Percentiles rank a stretch among this genome's conserved stretches.
Conservation (phyloP, 495 filamentous ascomycete genomes). For the Cercophora scortea region DNA sequence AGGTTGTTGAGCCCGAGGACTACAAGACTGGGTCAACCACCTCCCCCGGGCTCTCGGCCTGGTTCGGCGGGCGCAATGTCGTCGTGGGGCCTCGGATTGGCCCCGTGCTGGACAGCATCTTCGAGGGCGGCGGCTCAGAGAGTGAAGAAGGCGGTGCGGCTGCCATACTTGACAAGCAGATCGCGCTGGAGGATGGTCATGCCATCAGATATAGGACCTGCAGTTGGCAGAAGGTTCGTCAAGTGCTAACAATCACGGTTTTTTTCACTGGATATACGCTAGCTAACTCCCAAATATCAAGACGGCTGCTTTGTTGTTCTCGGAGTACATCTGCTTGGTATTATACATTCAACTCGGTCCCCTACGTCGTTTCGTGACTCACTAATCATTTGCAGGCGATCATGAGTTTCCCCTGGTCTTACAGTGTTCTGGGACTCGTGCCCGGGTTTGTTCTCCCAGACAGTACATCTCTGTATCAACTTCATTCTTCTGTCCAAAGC, state of each 20-base stretch:
- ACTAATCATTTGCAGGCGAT: slow-evolving; percentile 46
- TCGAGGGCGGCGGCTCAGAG: slow-evolving; percentile 26
- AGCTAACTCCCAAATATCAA: slow-evolving; percentile 17
- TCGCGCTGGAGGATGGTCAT: slow-evolving; percentile 67
- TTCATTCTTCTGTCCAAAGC: not conserved
- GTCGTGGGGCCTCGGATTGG: slow-evolving; percentile 36
- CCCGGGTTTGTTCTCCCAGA: slow-evolving; percentile 44
- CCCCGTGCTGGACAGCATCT: slow-evolving; percentile 27
- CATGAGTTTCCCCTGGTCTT: slow-evolving; percentile 90
- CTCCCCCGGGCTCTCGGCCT: not conserved
- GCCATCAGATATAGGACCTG: slow-evolving; percentile 84
- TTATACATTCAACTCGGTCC: not conserved
- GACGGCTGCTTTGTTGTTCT: slow-evolving; percentile 81
- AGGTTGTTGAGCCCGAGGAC: not conserved
- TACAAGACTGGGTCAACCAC: not conserved
- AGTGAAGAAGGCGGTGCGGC: slow-evolving; percentile 33
- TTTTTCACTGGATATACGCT: not conserved
- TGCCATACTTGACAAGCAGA: slow-evolving; percentile 58
- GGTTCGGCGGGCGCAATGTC: slow-evolving; percentile 30
- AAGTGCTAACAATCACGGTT: not conserved
- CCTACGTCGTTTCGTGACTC: too few relatives aligned
- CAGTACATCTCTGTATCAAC: slow-evolving; percentile 16
- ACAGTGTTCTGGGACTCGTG: slow-evolving; percentile 78
- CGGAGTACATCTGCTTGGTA: slow-evolving; percentile 80
- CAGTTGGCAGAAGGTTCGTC: slow-evolving; percentile 75